A percentile compares a stretch with the other conserved stretches of the same genome.
Conservation (phyloP, 2,329 filamentous ascomycete species). For the Apiospora arundinis region DNA sequence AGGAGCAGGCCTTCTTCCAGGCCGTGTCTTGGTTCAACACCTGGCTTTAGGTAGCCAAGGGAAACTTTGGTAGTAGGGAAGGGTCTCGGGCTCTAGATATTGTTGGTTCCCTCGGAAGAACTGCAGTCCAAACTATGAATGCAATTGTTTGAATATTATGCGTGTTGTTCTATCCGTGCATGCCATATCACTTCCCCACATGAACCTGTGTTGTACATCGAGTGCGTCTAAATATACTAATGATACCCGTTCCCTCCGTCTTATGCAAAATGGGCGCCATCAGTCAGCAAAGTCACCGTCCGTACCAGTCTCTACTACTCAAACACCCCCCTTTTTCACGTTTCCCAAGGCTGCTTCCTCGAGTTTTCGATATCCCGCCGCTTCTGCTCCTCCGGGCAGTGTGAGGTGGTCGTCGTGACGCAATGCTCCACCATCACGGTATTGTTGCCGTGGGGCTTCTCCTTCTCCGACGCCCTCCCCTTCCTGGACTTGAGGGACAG, state of each 20-base stretch:
- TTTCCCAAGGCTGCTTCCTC: conserved; percentile 3
- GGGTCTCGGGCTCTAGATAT: too few species aligned
- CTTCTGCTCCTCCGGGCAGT: conserved; percentile 10
- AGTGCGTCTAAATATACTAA: not conserved
- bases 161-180: not conserved
- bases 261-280: too few species aligned
- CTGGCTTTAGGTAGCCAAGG: conserved; percentile 30
- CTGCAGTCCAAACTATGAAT: not conserved
- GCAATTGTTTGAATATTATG: not conserved
- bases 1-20: conserved; percentile 82
- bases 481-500: not conserved
- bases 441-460: not conserved
- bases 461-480: not conserved
- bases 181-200: not conserved
- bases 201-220: not conserved
- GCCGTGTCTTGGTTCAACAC: conserved; percentile 77
- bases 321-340: not conserved
- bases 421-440: not conserved
- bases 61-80: too few species aligned
- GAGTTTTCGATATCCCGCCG: not conserved
- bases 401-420: not conserved
- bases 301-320: not conserved
- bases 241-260: too few species aligned
- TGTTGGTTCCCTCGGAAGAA: too few species aligned
- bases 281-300: too few species aligned